Base-by-base conservation (phyloP, 1,284 basidiomycete genomes). In the Termitomyces sp. region DNA sequence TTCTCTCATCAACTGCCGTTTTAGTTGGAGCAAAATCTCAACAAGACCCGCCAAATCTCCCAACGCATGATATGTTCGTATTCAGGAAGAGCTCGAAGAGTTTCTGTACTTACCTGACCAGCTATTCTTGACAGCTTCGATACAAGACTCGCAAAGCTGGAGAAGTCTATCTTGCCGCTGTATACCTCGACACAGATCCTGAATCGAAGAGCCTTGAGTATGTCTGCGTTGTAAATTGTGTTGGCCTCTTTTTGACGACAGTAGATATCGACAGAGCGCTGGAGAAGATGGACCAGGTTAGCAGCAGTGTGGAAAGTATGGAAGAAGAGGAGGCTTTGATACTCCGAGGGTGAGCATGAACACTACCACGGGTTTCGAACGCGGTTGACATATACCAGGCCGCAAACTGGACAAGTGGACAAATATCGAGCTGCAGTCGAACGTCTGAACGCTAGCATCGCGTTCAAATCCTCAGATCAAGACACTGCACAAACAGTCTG, bases 1-100 rank as follows among this genome's bases (percentile, higher is more conserved):
- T 34, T 8, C 18, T 19, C 37, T n/a, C 46, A 26, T 24, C 24
- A n/a, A 38, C 33, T 33, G 16, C 5, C 5, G 14, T 16, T 8
- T 40, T 37, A 90, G 88, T 78, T 91, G 9, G 88, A 91, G 70
- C 88, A 91, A 68, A 91, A 91, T 65, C 74, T 91, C 43, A 84
- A 87, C 67, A 91, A 91, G 68, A 91, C 88, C 0, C 78, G 80
- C 21, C 88, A 88, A 61, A 87, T 88, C 54, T 90, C 88, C 0
- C 84, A 87, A 61, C 74, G 86, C 46, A 91, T 91, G 88, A 90
- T 81, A 58, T 80, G 88, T 90, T 70, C 54, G 85, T 70, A 14
- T 33, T 28, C 10, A 16, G 34, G 35, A 31, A 18, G 24, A 30
- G 39, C 24, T 37, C 19, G 6, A 34, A 16, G 30, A 50, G 45